Conservation (phyloP, 2,329 filamentous ascomycete genomes). For the Fusarium sp. region DNA sequence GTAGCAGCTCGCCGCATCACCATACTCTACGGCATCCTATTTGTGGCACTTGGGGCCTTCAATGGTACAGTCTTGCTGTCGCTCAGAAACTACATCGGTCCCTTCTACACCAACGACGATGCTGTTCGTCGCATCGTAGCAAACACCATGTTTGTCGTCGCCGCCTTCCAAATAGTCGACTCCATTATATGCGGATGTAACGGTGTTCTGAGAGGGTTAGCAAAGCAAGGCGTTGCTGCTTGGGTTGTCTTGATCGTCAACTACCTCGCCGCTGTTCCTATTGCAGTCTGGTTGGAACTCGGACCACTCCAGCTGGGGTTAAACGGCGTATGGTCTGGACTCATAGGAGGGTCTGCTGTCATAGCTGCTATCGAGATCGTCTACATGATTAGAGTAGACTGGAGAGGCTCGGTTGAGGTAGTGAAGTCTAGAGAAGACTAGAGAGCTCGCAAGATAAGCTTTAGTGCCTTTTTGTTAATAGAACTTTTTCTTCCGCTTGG, state of each 20-base stretch:
- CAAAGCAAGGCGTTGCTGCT: constrained; percentile 23
- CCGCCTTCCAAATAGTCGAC: constrained; percentile 23
- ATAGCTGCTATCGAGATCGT: constrained; percentile 19
- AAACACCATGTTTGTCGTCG: constrained; percentile 14
- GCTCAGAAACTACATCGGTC: constrained; percentile 10
- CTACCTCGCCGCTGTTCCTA: constrained; percentile 30
- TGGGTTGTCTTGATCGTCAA: constrained; percentile 35
- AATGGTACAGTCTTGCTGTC: constrained; percentile 19
- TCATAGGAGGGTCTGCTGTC: constrained; percentile 10
- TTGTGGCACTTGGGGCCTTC: constrained; percentile 13
- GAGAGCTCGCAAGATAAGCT: background rate
- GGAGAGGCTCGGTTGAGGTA: constrained; percentile 16
- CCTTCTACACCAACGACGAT: constrained; percentile 21
- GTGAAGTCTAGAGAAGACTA: constrained; percentile 29
- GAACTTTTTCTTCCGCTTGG: background rate
- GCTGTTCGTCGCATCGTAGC: constrained; percentile 14
- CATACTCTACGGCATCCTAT: constrained; percentile 25
- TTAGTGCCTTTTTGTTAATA: background rate
- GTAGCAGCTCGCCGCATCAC: constrained; percentile 7
- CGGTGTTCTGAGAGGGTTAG: constrained; percentile 25
- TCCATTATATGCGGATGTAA: constrained; percentile 30
- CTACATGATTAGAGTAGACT: constrained; percentile 31
- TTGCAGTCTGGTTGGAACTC: constrained; percentile 26
- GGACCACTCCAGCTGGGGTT: constrained; percentile 8
- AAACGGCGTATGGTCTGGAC: constrained; percentile 31